phyloP scores from a whole-genome alignment of 768 basidiomycete species.

The Pisolithus sp. region DNA sequence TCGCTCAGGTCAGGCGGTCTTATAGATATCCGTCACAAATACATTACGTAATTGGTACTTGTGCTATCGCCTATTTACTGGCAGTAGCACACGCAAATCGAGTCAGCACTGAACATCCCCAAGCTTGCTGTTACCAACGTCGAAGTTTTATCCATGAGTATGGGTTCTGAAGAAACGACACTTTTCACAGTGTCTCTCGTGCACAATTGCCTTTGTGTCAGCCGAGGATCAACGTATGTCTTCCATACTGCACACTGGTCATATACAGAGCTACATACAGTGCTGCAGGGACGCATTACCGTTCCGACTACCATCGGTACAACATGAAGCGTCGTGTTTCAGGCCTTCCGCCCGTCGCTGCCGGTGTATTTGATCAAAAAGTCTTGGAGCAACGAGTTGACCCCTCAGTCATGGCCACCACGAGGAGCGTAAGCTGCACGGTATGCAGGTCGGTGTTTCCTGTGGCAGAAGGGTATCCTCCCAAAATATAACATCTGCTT shows the following conservation, averaged over 20 bases:
- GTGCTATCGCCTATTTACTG: too few relatives aligned
- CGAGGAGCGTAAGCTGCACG: conserved; percentile 59
- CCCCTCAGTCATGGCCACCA: conserved; percentile 60
- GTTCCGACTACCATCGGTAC: conserved; percentile 93
- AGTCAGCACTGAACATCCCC: too few relatives aligned
- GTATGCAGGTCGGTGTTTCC: conserved; percentile 67
- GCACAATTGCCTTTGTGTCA: conserved; percentile 77
- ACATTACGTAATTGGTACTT: too few relatives aligned
- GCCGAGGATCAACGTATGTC: conserved; percentile 77
- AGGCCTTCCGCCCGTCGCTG: conserved; percentile 77
- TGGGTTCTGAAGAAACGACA: conserved; percentile 7
- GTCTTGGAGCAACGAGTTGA: conserved; percentile 73
- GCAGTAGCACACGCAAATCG: too few relatives aligned
- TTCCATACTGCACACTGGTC: background rate
- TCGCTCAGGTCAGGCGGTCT: too few relatives aligned
- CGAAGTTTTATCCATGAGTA: background rate
- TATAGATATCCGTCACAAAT: too few relatives aligned
- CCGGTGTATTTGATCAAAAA: conserved; percentile 77
- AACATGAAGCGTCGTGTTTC: conserved; percentile 98
- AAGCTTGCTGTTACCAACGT: too few relatives aligned
- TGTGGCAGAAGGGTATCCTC: background rate
- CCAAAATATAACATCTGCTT: too few relatives aligned
- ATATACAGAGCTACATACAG: conserved; percentile 6
- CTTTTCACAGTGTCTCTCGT: conserved; percentile 88
- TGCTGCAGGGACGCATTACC: conserved; percentile 71